phyloP scores from a whole-genome alignment of 2,329 filamentous ascomycete species.

The Ceratocystis alfenasii region DNA sequence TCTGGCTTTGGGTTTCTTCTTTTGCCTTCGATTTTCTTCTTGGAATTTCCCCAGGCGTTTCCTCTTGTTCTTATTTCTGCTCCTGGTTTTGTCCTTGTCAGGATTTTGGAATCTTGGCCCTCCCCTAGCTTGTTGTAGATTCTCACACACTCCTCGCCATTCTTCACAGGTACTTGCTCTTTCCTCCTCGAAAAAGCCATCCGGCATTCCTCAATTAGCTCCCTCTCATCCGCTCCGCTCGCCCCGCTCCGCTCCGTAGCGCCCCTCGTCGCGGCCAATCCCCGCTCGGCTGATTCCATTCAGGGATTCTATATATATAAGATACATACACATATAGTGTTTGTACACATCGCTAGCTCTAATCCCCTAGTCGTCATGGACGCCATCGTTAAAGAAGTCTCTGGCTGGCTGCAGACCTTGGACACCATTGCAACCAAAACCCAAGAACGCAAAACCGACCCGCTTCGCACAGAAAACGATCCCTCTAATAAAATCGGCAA shows the following conservation, averaged over 20 bases:
- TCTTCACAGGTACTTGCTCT: too few species aligned
- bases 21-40: conserved; percentile 9
- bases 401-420: conserved; percentile 16
- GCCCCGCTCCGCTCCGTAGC: background rate
- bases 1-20: background rate
- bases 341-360: background rate
- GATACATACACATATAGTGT: too few species aligned
- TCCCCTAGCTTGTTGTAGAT: background rate
- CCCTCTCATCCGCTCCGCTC: background rate
- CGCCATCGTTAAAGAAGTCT: conserved; percentile 3
- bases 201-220: background rate
- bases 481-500: conserved; percentile 1
- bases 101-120: background rate
- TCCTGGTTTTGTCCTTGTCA: background rate
- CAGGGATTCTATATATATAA: too few species aligned
- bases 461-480: background rate
- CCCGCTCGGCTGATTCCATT: too few species aligned
- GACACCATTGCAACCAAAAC: conserved; percentile 8
- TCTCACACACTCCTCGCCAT: background rate
- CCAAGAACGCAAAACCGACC: background rate
- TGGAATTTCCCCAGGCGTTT: background rate
- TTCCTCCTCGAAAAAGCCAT: too few species aligned
- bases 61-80: background rate
- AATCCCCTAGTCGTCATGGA: conserved; percentile 9
- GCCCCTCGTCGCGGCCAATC: background rate